These are phyloP conservation scores for Candida pseudofarinosa DNA, from an alignment of 805 yeast genomes.

Conservation along the genomic window DNA sequence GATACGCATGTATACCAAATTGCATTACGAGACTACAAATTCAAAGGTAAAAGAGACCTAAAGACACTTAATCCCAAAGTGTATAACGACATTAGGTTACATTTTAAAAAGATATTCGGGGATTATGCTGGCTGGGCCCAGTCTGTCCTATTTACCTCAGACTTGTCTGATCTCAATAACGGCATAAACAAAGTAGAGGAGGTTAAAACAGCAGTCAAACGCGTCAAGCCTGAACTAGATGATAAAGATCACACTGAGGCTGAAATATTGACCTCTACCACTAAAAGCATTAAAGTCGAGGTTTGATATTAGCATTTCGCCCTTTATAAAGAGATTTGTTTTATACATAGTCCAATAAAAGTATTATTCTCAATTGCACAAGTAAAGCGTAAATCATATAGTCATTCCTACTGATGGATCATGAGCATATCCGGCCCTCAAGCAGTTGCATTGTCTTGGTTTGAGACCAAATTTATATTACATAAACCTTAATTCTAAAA, in stretches of 20 bases:
- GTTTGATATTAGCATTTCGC: too few relatives aligned
- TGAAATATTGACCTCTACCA: conserved; percentile 1
- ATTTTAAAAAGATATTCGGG: conserved; percentile 74
- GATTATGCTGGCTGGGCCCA: conserved; percentile 98
- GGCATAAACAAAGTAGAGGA: conserved; percentile 39
- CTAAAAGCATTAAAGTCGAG: background rate
- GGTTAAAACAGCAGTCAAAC: background rate
- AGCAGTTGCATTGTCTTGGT: too few relatives aligned
- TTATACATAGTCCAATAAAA: too few relatives aligned
- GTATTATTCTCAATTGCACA: too few relatives aligned
- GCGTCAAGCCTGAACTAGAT: background rate
- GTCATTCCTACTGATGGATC: too few relatives aligned
- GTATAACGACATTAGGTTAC: conserved; percentile 54
- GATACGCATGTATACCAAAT: conserved; percentile 94
- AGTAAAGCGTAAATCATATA: too few relatives aligned
- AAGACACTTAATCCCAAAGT: conserved; percentile 46
- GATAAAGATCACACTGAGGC: background rate
- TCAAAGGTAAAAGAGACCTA: conserved; percentile 40
- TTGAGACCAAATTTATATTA: too few relatives aligned
- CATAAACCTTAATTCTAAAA: too few relatives aligned
- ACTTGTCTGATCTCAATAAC: conserved; percentile 64
- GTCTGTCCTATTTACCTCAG: conserved; percentile 86
- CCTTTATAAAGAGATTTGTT: too few relatives aligned
- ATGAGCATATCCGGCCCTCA: too few relatives aligned
- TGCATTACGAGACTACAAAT: conserved; percentile 75